Base-by-base conservation (phyloP, 2,329 filamentous ascomycete species). In the Myriosclerotinia scirpicola region DNA sequence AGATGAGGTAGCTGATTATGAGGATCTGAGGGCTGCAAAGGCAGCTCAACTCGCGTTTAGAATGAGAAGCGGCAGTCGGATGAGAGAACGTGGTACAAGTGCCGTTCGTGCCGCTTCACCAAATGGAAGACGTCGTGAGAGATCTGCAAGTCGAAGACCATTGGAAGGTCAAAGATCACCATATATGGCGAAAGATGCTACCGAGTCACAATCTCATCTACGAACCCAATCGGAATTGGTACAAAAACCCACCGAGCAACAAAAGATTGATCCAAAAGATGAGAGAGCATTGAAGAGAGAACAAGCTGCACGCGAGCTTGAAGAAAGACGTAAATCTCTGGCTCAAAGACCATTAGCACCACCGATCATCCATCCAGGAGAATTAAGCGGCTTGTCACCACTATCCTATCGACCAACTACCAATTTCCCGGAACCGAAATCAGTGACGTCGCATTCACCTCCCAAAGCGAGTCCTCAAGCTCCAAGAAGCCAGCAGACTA, bases 321-420 rank as follows among this genome's bases (percentile, higher is more conserved):
- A 97, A 77, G 91, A 95, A 74, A 87, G 94, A 38, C 88, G 94
- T 67, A 87, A 91, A 75, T 97, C 94, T 17, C 82, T 96, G 36
- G 92, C 91, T 26, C 86, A 91, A 65, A 86, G 92, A 60, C 90
- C 92, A 4, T 91, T 90, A 34, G 92, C 89, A 3, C 92, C 92
- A 0, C 81, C 87, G 0, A 96, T 97, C 68, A 88, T 91, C 6
- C 88, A 93, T 71, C 93, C 93, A 0, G 82, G 82, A 68, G 79
- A 86, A 67, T 78, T 87, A 54, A 79, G 80, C 34, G 70, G 70
- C 53, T 54, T 77, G 5, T 77, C 76, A 15, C 75, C 75, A 36
- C 68, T 69, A 30, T 60, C 67, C 8, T 75, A 72, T 67, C 72
- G 71, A 20, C 70, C 69, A 2, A 69, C 70, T 17, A 72, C 74